phyloP scores from a whole-genome alignment of 306 rosid genomes.

The Rubus idaeus region DNA sequence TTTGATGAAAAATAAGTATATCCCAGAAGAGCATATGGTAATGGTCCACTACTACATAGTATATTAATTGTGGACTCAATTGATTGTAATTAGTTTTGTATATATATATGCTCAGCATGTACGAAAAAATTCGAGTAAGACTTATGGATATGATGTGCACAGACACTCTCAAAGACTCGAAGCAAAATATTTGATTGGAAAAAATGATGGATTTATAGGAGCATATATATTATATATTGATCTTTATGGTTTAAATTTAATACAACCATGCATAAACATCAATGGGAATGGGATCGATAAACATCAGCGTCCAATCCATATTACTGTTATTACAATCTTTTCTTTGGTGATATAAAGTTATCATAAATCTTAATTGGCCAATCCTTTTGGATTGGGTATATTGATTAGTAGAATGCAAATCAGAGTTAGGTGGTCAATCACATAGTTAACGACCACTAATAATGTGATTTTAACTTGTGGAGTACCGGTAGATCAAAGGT shows the following conservation, averaged over 20 bases:
- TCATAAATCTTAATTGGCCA: not conserved
- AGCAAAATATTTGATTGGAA: too few species aligned
- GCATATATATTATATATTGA: too few species aligned
- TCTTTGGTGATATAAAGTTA: not conserved
- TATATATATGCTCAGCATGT: not conserved
- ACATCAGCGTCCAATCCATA: constrained; percentile 2
- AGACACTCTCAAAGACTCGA: not conserved
- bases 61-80: not conserved
- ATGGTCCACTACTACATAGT: not conserved
- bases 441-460: constrained; percentile 45
- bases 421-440: constrained; percentile 59
- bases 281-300: not conserved
- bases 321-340: not conserved
- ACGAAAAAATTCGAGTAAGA: not conserved
- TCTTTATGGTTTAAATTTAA: too few species aligned
- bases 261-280: too few species aligned
- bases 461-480: constrained; percentile 38
- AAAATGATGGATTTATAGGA: too few species aligned
- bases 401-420: constrained; percentile 31
- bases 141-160: not conserved
- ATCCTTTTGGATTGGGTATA: constrained; percentile 29
- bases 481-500: constrained; percentile 35
- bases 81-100: not conserved
- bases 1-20: not conserved
- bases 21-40: not conserved